These are phyloP conservation scores for Leptographium radiaticola DNA, from an alignment of 2,329 filamentous ascomycete genomes.

Conservation along the genomic window DNA sequence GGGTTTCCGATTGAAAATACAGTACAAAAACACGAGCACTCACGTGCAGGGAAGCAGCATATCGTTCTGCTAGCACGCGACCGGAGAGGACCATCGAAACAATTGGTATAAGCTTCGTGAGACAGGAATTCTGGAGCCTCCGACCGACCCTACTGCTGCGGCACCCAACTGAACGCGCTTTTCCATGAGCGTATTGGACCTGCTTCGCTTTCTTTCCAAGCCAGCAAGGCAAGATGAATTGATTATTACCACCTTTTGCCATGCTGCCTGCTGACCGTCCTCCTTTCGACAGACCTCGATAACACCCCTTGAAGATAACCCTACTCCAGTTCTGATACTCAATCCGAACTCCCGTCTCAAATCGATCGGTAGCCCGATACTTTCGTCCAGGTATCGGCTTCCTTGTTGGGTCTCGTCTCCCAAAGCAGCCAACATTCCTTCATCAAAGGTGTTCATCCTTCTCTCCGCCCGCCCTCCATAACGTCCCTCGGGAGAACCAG, in stretches of 20 bases:
- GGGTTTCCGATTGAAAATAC: too few relatives aligned
- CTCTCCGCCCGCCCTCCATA: slow-evolving; percentile 84
- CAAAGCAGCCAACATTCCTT: slow-evolving; percentile 71
- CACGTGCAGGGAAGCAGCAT: too few relatives aligned
- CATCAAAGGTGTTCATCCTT: slow-evolving; percentile 67
- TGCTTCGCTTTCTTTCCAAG: slow-evolving; percentile 87
- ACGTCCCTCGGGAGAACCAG: slow-evolving; percentile 62
- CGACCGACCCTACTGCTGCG: too few relatives aligned
- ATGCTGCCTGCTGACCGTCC: background rate
- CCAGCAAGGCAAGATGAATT: slow-evolving; percentile 65
- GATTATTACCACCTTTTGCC: background rate
- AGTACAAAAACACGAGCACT: too few relatives aligned
- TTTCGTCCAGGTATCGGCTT: slow-evolving; percentile 65
- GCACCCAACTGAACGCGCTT: background rate
- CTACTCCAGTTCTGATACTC: too few relatives aligned
- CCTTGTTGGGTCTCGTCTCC: slow-evolving; percentile 1
- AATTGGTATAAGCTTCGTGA: too few relatives aligned
- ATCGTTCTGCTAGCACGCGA: too few relatives aligned
- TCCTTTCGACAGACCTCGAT: slow-evolving; percentile 36
- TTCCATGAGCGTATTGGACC: slow-evolving; percentile 86
- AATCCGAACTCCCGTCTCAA: background rate
- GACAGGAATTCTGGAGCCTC: too few relatives aligned
- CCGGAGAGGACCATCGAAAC: too few relatives aligned
- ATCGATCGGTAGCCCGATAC: slow-evolving; percentile 46
- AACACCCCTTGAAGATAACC: slow-evolving; percentile 31